Evolutionary conservation across 2,329 filamentous ascomycete species (phyloP), one percentile per base, ranked within the genome.

Genomic region (Sarocladiaceae sp.): DNA sequence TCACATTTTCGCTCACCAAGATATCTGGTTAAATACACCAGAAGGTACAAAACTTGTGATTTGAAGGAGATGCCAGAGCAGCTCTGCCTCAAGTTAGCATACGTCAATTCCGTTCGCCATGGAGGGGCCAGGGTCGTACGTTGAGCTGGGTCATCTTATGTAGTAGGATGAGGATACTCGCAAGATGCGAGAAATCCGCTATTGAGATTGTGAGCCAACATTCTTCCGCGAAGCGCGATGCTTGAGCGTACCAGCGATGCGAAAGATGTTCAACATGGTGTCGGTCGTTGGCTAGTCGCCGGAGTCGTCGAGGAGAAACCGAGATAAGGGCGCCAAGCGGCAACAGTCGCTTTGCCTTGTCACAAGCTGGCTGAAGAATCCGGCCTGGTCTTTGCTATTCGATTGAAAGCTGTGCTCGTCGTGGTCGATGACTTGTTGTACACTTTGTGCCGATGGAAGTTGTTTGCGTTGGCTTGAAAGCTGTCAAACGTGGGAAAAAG

Each of bases 1-100:
- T 18, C 19, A n/a, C 56, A n/a, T n/a, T n/a, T n/a, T n/a, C n/a
- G n/a, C n/a, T 45, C 70, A 88, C 85, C 85, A 50, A 98, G 78
- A 67, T 98, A 98, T 60, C 93, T 81, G 50, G 90, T 95, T 33
- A 94, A 63, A 67, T 98, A 98, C 57, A 98, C 93, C 34, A 95
- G 71, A 54, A 97, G 74, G 68, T 98, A 98, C 46, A 98, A 78
- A 42, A 83, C 88, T 76, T 98, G 93, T 50, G 91, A 96, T 66
- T 98, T 98, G 78, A 98, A 97, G 13, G 93, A 98, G 67, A 98
- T 91, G 56, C 93, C 93, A 33, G 91, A 84, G 64, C 90, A 95
- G 74, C 90, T 96, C 91, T 96, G 62, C n/a, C 45, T 39, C 27
- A 6, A 15, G 26, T 49, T 47, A 49, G 47, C n/a, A n/a, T n/a